Evolutionary conservation across 2,329 filamentous ascomycete genomes (phyloP), one percentile per base, ranked within the genome.

Genomic region (Trichophyton verrucosum): DNA sequence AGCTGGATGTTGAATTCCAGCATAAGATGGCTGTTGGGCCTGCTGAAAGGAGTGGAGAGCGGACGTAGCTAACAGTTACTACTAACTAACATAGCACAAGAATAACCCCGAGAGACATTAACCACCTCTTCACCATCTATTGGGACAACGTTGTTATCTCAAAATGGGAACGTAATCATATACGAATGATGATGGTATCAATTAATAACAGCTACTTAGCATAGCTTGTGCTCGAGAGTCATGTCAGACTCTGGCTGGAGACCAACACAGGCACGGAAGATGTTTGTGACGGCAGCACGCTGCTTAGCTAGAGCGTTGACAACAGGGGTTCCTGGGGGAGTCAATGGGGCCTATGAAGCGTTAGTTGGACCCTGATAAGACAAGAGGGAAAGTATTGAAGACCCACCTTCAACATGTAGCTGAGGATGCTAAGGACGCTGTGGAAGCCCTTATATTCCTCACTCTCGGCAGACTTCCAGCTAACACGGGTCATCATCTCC

Each of bases 201-300:
- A 42, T 44, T 30, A 1, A 44, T n/a, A 13, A 42, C 5, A 27
- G 5, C 24, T n/a, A 36, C 47, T 75, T 82, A 89, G 74, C 96
- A 91, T 65, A 97, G 83, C 85, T 97, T 99, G 81, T 97, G 92
- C 83, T 99, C 94, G 59, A 97, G 83, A 46, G 91, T 96, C 94
- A 99, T 99, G 75, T 99, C 94, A 61, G 87, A 94, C 83, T 99
- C 94, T 15, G 94, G 94, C 82, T 96, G 89, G 63, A 99, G 83
- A 66, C 94, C 94, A 69, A 99, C 87, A 71, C 92, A 97, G 66
- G 94, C 94, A 71, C 92, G 91, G 86, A 99, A 95, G 78, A 99
- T 96, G 81, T 99, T 99, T 76, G 89, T 94, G 74, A 99, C 77
- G 49, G 91, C 91, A 66, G 85, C 87, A 67, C 94, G 90, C 82